A percentile compares a stretch with the other conserved stretches of the same genome.
These are phyloP conservation scores for Fusarium sp. DNA, from an alignment of 2,329 filamentous ascomycete genomes.

Conservation along the genomic window DNA sequence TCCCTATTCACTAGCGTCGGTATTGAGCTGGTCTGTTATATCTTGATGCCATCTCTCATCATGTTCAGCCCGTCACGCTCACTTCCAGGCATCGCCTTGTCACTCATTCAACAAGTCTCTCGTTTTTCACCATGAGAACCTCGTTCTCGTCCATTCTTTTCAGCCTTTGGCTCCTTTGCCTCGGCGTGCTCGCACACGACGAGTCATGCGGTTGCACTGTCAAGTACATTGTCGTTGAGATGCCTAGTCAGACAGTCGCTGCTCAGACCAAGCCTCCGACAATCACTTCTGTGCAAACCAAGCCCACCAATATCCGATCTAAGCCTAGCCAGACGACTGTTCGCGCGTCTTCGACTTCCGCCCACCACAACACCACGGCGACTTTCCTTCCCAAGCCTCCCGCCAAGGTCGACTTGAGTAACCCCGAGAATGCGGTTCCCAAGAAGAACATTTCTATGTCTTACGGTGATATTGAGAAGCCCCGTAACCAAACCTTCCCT, in stretches of 20 bases:
- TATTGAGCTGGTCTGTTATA: neutral
- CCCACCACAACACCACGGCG: constrained; percentile 4
- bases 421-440: constrained; percentile 8
- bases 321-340: constrained; percentile 8
- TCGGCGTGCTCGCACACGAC: neutral
- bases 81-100: constrained; percentile 1
- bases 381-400: constrained; percentile 15
- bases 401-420: neutral
- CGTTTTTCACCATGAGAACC: constrained; percentile 8
- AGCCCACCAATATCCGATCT: neutral
- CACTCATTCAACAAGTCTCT: neutral
- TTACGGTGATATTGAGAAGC: constrained; percentile 4
- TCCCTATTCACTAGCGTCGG: neutral
- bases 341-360: neutral
- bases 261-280: neutral
- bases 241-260: neutral
- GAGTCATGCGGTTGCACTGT: constrained; percentile 20
- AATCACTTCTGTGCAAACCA: neutral
- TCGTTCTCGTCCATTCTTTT: constrained; percentile 28
- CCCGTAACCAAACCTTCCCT: neutral
- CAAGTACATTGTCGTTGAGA: constrained; percentile 18
- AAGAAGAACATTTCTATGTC: constrained; percentile 17
- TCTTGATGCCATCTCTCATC: neutral
- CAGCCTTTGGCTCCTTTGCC: constrained; percentile 8
- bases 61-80: neutral